Percentiles rank a stretch among this genome's conserved stretches.
Evolutionary conservation across 345 rosid genomes (phyloP).

Genomic region (Linum usitatissimum): DNA sequence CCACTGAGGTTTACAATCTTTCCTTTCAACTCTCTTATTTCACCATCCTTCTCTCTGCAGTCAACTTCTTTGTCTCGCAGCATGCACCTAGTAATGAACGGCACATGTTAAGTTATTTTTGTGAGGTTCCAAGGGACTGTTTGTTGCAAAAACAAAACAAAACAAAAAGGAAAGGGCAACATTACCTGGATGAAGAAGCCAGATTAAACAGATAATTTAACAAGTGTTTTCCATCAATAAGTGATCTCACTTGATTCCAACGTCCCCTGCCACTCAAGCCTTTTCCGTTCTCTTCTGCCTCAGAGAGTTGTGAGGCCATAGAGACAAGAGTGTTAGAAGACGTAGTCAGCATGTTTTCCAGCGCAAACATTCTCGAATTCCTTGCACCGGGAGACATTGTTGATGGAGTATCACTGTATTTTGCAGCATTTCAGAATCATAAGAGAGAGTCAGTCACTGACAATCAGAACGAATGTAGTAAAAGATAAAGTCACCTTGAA

Average conservation of each 20-base stretch:
- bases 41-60: slow-evolving; percentile 58
- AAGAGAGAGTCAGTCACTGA: not conserved
- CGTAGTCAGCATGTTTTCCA: slow-evolving; percentile 86
- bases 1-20: slow-evolving; percentile 52
- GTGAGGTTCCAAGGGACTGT: too few relatives aligned
- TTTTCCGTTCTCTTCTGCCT: slow-evolving; percentile 91
- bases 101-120: slow-evolving; percentile 9
- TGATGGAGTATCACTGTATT: slow-evolving; percentile 44
- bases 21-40: slow-evolving; percentile 64
- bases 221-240: slow-evolving; percentile 71
- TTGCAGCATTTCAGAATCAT: slow-evolving; percentile 9
- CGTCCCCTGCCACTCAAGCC: slow-evolving; percentile 81
- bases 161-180: too few relatives aligned
- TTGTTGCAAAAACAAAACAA: too few relatives aligned
- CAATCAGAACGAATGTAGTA: not conserved
- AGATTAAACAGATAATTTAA: slow-evolving; percentile 74
- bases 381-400: slow-evolving; percentile 92
- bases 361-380: slow-evolving; percentile 79
- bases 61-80: slow-evolving; percentile 74
- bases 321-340: slow-evolving; percentile 76
- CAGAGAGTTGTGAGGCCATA: slow-evolving; percentile 96
- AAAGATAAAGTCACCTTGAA: slow-evolving; percentile 33
- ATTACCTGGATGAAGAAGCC: slow-evolving; percentile 78
- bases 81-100: slow-evolving; percentile 51
- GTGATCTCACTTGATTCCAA: slow-evolving; percentile 91